Evolutionary conservation across 1,284 basidiomycete species (phyloP), one percentile per base, ranked within the genome.

Genomic region (Rhodotorula sp.): DNA sequence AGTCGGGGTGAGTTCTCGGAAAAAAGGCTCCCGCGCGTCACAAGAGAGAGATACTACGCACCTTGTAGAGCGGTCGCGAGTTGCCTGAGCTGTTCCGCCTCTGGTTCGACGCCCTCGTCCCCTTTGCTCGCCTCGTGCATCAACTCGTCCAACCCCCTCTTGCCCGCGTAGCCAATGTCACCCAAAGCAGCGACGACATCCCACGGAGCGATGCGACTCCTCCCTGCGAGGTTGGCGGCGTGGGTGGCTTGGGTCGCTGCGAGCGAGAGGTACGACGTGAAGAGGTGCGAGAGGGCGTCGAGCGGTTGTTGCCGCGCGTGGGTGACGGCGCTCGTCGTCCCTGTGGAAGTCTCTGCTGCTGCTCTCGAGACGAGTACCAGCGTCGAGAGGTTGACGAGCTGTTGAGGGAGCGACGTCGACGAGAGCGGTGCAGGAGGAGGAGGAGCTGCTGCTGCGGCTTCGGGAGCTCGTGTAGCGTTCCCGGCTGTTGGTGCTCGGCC

Each of bases 201-300:
- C 69, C 77, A 73, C 5, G 76, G 69, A n/a, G 66, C 54, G n/a
- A 65, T 66, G 16, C 63, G 20, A 12, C 63, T 62, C 43, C 78
- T 58, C 5, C 78, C 78, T 1, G 68, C 67, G 48, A 65, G 76
- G 46, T 75, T 68, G 10, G 78, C 75, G 39, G 47, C 20, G 5
- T 43, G 26, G n/a, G 59, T 64, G 20, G 76, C 72, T 5, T 67
- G 31, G 8, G 29, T n/a, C 0, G 73, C 78, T n/a, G 75, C 68
- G 26, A 77, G 66, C n/a, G 66, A n/a, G 58, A 78, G 49, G 72
- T 78, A 78, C 29, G 70, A 57, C 1, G 43, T 52, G n/a, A 74
- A 56, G 67, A 78, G 76, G 70, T 78, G 68, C 7, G 73, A 48
- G 58, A 78, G 75, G 21, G 74, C 64, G 61, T 72, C 68, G 26